Conservation (phyloP, 306 rosid species). For the Vicia faba region DNA sequence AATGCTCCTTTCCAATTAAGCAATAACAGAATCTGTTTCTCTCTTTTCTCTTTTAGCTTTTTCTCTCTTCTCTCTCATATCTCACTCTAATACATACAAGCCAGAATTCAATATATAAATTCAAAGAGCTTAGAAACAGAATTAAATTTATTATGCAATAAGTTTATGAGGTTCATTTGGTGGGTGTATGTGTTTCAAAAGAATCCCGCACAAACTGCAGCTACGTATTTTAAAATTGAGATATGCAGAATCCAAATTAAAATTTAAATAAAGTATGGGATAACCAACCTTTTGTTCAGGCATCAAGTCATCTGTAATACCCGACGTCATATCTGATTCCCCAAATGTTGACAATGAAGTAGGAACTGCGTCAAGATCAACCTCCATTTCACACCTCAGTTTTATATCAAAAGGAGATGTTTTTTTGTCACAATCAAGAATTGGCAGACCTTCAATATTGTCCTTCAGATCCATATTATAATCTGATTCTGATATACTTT, state of each 20-base stretch:
- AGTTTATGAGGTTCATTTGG: too few relatives aligned
- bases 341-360: constrained; percentile 43
- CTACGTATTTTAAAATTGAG: constrained; percentile 1
- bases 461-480: constrained; percentile 43
- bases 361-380: constrained; percentile 39
- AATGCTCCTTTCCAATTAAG: too few relatives aligned
- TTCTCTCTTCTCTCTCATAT: too few relatives aligned
- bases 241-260: constrained; percentile 19
- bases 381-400: constrained; percentile 40
- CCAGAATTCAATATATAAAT: too few relatives aligned
- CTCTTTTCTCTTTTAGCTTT: too few relatives aligned
- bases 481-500: constrained; percentile 49
- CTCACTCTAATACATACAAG: too few relatives aligned
- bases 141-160: constrained; percentile 6
- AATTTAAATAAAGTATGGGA: neutral
- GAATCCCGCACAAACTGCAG: constrained; percentile 2
- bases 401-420: constrained; percentile 36
- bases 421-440: constrained; percentile 39
- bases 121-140: too few relatives aligned
- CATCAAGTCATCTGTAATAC: constrained; percentile 35
- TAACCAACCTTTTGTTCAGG: constrained; percentile 58
- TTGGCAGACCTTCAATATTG: constrained; percentile 40
- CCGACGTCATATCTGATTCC: constrained; percentile 46
- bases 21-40: too few relatives aligned
- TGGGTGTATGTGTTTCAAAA: neutral